Conservation (phyloP, 1,139 yeast species). For the Debaryomyces robertsiae region DNA sequence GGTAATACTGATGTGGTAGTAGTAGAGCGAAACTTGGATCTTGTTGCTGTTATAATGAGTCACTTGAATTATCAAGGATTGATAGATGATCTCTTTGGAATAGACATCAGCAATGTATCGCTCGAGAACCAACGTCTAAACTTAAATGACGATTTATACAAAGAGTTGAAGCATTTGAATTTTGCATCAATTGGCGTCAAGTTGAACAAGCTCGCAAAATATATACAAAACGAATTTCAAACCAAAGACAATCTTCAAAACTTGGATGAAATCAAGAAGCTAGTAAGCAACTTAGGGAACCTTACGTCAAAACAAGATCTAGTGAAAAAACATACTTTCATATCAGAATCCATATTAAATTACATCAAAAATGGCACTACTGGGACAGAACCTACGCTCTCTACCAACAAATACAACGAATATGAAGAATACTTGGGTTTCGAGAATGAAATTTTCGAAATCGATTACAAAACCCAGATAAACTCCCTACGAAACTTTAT, state of each 20-base stretch:
- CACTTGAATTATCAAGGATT: slow-evolving; percentile 86
- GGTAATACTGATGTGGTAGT: slow-evolving; percentile 67
- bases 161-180: slow-evolving; percentile 62
- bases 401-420: slow-evolving; percentile 23
- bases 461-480: slow-evolving; percentile 58
- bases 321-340: slow-evolving; percentile 71
- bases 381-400: slow-evolving; percentile 25
- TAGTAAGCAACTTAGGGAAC: slow-evolving; percentile 71
- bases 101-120: slow-evolving; percentile 35
- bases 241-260: slow-evolving; percentile 49
- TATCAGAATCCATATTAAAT: slow-evolving; percentile 69
- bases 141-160: slow-evolving; percentile 34
- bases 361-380: slow-evolving; percentile 39
- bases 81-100: slow-evolving; percentile 67
- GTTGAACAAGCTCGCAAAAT: slow-evolving; percentile 70
- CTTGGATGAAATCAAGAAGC: slow-evolving; percentile 65
- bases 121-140: slow-evolving; percentile 16
- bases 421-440: slow-evolving; percentile 64
- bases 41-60: slow-evolving; percentile 66
- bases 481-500: slow-evolving; percentile 52
- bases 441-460: slow-evolving; percentile 71
- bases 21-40: slow-evolving; percentile 76
- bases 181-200: slow-evolving; percentile 80
- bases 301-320: slow-evolving; percentile 69
- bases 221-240: slow-evolving; percentile 70